A percentile compares a stretch with the other conserved stretches of the same genome.
Conservation (phyloP, 768 basidiomycete genomes). For the Pleurotus salmoneostramineus region DNA sequence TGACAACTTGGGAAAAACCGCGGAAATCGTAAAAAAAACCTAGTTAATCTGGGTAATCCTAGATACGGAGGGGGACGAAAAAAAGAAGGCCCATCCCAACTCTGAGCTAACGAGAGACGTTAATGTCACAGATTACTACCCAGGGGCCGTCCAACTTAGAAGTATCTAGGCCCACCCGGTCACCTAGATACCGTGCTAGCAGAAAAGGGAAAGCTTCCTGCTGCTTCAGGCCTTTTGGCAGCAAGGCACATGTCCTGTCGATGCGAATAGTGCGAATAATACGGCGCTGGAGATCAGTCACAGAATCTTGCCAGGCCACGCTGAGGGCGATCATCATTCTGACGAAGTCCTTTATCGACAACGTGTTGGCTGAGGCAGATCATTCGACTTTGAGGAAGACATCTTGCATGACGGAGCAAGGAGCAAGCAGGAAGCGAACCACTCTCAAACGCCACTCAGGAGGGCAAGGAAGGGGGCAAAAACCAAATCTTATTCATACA, state of each 20-base stretch:
- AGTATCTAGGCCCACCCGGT: conserved; percentile 2
- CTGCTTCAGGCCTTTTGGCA: not conserved
- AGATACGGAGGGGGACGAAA: too few relatives aligned
- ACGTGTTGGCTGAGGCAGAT: conserved; percentile 6
- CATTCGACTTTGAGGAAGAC: not conserved
- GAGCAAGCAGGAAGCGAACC: not conserved
- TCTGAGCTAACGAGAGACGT: conserved; percentile 7
- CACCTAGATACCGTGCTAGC: conserved; percentile 5
- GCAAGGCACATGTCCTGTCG: not conserved
- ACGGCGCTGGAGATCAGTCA: not conserved
- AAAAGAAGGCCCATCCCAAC: not conserved
- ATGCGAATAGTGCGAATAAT: not conserved
- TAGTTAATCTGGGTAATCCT: too few relatives aligned
- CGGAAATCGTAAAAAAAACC: conserved; percentile 2
- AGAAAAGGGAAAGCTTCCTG: not conserved
- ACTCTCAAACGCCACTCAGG: too few relatives aligned
- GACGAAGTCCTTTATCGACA: not conserved
- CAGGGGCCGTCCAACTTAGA: not conserved
- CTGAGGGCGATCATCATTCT: conserved; percentile 1
- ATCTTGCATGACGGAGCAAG: not conserved
- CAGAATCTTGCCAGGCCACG: conserved; percentile 1
- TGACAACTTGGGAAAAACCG: conserved; percentile 5
- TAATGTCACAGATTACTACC: not conserved
- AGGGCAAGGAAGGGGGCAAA: too few relatives aligned
- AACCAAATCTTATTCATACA: not conserved